phyloP scores from a whole-genome alignment of 169 alveolate genomes.

The Cryptosporidium bovis region DNA sequence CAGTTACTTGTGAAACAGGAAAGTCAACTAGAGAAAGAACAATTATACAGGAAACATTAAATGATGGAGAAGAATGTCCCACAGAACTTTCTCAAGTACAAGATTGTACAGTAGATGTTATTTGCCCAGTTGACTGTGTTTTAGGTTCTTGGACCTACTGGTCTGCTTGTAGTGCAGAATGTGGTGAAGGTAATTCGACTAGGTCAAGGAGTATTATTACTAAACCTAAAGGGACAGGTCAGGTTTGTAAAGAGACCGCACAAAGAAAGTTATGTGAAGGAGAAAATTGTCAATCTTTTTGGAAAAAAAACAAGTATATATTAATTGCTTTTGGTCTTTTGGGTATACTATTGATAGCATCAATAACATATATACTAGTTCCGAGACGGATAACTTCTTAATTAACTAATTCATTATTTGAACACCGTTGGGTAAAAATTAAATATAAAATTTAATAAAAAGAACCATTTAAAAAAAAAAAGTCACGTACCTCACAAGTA shows the following conservation, averaged over 20 bases:
- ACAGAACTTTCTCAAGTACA: constrained; percentile 40
- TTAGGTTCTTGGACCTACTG: constrained; percentile 79
- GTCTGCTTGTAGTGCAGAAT: constrained; percentile 78
- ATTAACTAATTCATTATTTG: neutral
- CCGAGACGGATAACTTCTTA: constrained; percentile 9
- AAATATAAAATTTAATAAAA: no score
- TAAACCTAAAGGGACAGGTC: constrained; percentile 46
- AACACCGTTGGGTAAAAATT: no score
- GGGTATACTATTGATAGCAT: constrained; percentile 1
- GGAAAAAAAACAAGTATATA: constrained; percentile 54
- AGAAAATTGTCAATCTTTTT: constrained; percentile 32
- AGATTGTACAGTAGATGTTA: constrained; percentile 66
- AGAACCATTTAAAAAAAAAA: no score
- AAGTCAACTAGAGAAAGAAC: constrained; percentile 70
- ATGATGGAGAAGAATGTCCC: constrained; percentile 77
- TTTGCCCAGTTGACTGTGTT: constrained; percentile 79
- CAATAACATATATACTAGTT: constrained; percentile 44
- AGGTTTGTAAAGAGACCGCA: constrained; percentile 22
- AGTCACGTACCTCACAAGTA: no score
- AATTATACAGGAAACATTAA: constrained; percentile 47
- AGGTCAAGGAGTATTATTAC: constrained; percentile 66
- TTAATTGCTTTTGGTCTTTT: constrained; percentile 16
- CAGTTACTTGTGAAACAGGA: constrained; percentile 78
- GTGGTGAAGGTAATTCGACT: constrained; percentile 77
- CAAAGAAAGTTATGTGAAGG: constrained; percentile 56